phyloP scores from a whole-genome alignment of 345 rosid genomes.

The Nasturtium officinale region DNA sequence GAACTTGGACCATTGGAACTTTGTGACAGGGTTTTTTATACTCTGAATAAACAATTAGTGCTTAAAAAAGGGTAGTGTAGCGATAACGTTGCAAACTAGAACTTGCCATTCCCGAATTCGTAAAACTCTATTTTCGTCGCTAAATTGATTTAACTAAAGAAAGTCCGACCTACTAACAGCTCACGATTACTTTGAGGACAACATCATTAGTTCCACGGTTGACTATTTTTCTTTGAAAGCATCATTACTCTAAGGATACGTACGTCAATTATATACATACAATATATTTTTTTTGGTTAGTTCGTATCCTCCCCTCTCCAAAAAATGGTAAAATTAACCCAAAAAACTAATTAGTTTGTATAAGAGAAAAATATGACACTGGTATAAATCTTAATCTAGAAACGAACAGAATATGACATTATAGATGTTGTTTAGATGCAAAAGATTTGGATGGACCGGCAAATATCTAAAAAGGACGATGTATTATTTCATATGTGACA shows the following conservation, averaged over 20 bases:
- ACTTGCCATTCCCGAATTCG: not conserved
- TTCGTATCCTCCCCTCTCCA: conserved; percentile 7
- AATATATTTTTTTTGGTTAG: not conserved
- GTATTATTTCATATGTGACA: conserved; percentile 23
- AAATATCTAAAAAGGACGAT: conserved; percentile 27
- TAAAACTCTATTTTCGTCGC: not conserved
- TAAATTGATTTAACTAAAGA: not conserved
- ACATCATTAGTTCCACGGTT: conserved; percentile 28
- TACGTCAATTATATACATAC: conserved; percentile 6
- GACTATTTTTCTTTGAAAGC: conserved; percentile 17
- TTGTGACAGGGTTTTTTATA: not conserved
- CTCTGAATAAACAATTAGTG: not conserved
- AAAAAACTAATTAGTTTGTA: not conserved
- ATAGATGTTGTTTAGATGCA: conserved; percentile 26
- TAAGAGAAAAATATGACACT: not conserved
- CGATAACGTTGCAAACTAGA: not conserved
- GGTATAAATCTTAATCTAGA: too few species aligned
- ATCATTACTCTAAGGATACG: conserved; percentile 4
- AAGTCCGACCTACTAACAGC: not conserved
- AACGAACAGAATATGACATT: conserved; percentile 17
- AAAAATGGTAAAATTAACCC: not conserved
- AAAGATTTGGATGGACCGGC: conserved; percentile 30
- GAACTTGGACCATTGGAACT: not conserved
- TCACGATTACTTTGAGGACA: conserved; percentile 15
- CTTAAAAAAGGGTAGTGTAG: not conserved